Base-by-base conservation (phyloP, 2,329 filamentous ascomycete species). In the Nemania bipapillata region DNA sequence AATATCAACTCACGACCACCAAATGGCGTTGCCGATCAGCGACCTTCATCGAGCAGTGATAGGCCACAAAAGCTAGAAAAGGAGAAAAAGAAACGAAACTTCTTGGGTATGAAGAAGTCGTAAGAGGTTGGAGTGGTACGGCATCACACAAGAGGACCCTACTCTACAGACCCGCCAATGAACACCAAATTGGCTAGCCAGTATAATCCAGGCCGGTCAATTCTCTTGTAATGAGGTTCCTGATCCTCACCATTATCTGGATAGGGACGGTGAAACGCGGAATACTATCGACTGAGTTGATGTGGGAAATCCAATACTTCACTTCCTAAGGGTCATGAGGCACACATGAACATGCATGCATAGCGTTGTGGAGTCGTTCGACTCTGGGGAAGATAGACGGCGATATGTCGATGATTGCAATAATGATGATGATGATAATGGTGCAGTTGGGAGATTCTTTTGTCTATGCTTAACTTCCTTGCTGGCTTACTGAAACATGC, bases 81-180 rank as follows among this genome's bases (percentile, higher is more conserved):
- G 74, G 83, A 86, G 74, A 90, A 90, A 81, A 90, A 89, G 83
- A 86, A 83, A 76, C 82, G 86, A 61, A 86, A 86, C 68, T 86
- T 88, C 70, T 80, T 89, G 65, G 84, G 86, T 30, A 83, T 87
- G 74, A 89, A 89, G 80, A 91, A 91, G 78, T 70, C 52, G 47
- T 70, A 55, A 59, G 54, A 17, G 17, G 7, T 30, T 28, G 4
- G n/a, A 32, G 35, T 3, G 49, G 24, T 35, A 26, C 7, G 30
- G 4, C 50, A 32, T 54, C 20, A 47, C 20, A 35, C 50, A 26
- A 52, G 7, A 11, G 8, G 22, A 17, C 26, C 40, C 37, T 12
- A 40, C 22, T 22, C 32, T 7, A 3, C n/a, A 22, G 35, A 26
- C 12, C n/a, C 24, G 12, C 26, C 37, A 42, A 58, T 24, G 8